A percentile compares a stretch with the other conserved stretches of the same genome.
Conservation (phyloP, 164 flowering plant genomes). For the Paratinospora sagittata region DNA sequence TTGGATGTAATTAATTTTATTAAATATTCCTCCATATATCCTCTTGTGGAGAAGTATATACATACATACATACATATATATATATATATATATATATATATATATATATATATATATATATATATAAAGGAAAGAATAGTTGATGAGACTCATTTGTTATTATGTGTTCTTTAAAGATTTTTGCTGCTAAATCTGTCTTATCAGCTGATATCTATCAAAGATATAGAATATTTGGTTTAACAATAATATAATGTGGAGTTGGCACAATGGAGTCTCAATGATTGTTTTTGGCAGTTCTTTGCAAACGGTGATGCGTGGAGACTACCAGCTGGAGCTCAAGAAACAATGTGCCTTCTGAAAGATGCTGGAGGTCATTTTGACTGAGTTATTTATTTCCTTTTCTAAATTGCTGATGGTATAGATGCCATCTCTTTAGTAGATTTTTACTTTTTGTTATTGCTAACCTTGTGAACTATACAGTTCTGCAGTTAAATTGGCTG, state of each 20-base stretch:
- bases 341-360: conserved; percentile 49
- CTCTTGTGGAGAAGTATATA: no score
- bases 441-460: conserved; percentile 8
- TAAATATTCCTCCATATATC: no score
- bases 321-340: conserved; percentile 73
- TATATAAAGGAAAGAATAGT: no score
- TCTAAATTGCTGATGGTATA: conserved; percentile 1
- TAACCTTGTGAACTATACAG: conserved; percentile 11
- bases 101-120: no score
- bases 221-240: no score
- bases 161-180: no score
- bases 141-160: no score
- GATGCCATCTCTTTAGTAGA: neutral
- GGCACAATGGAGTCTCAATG: conserved; percentile 14
- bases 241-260: neutral
- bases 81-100: no score
- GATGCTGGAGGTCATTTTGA: conserved; percentile 71
- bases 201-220: no score
- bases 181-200: no score
- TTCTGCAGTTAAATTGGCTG: conserved; percentile 79
- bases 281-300: conserved; percentile 49
- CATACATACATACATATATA: no score
- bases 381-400: conserved; percentile 19
- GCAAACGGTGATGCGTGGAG: conserved; percentile 85
- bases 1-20: neutral